A percentile compares a stretch with the other conserved stretches of the same genome.
phyloP scores from a whole-genome alignment of 805 yeast genomes.

The Pichia cabralensis region DNA sequence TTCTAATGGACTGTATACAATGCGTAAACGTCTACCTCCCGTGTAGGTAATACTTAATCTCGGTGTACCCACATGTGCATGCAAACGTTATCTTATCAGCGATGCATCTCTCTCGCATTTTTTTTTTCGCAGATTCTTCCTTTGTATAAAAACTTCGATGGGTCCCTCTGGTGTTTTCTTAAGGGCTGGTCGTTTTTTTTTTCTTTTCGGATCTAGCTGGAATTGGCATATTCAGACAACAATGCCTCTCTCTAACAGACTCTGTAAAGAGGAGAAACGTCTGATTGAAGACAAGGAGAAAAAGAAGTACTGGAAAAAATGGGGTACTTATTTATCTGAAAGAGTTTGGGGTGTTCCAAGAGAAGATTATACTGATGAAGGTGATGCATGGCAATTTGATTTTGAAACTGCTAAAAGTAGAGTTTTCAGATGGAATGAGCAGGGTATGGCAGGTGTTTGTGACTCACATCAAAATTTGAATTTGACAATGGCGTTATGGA shows the following conservation, averaged over 20 bases:
- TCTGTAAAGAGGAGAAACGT: constrained; percentile 29
- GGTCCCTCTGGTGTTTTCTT: too few relatives aligned
- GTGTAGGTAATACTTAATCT: too few relatives aligned
- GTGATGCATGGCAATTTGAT: constrained; percentile 90
- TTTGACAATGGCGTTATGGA: constrained; percentile 82
- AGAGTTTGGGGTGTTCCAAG: constrained; percentile 83
- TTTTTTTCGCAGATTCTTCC: too few relatives aligned
- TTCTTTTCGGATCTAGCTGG: background rate
- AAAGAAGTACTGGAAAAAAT: constrained; percentile 61
- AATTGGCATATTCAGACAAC: too few relatives aligned
- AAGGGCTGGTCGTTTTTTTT: background rate
- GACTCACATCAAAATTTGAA: constrained; percentile 75
- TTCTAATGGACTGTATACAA: constrained; percentile 1
- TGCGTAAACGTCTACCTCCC: too few relatives aligned
- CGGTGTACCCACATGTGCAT: too few relatives aligned
- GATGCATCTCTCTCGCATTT: too few relatives aligned
- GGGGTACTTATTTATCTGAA: constrained; percentile 90
- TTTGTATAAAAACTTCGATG: too few relatives aligned
- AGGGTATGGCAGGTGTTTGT: constrained; percentile 83
- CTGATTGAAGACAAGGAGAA: constrained; percentile 31
- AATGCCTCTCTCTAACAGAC: constrained; percentile 16
- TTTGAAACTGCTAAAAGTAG: constrained; percentile 76
- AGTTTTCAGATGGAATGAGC: constrained; percentile 92
- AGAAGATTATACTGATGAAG: constrained; percentile 78
- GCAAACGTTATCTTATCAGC: too few relatives aligned